Evolutionary conservation across 495 filamentous ascomycete genomes (phyloP), one percentile per base, ranked within the genome.

Genomic region (Penicillium cinerascens): DNA sequence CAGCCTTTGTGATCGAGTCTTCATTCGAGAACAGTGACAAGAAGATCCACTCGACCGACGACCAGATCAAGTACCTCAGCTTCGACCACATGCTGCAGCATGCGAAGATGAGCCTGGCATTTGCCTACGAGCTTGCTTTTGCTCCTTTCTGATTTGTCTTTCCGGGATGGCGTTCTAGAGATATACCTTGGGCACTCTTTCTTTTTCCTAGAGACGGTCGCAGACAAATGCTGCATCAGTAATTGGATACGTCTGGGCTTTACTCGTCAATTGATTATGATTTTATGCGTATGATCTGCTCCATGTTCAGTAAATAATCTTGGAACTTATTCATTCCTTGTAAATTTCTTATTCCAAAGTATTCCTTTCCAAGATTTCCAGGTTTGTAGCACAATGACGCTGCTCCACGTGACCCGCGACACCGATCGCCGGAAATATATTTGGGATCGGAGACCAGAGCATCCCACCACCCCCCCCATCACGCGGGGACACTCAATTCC

Each of bases 71-170:
- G 65, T 89, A 88, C 56, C 75, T 99, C 50, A 91, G 85, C 64
- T 97, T 97, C 64, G 88, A 95, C 64, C 93, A 99, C 68, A 99
- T 99, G 93, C 77, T 96, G 47, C 88, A 99, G 73, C 93, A 99
- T 68, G 93, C 91, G 1, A 87, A 87, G 69, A 77, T 99, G 81
- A 96, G 90, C 21, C 73, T 97, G 45, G 89, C 85, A 1, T 82
- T 97, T 60, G 91, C 84, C 13, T 95, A 95, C 63, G 93, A 99
- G 77, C 70, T 96, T 54, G 91, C 71, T 10, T 77, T 72, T 60
- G 70, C 70, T 9, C 50, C 67, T 18, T 68, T 77, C 43, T 36
- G 43, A 27, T n/a, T 25, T 22, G 2, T 18, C 26, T 44, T 42
- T 49, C n/a, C 52, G 20, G 36, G 25, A 44, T 53, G 59, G 59